phyloP scores from a whole-genome alignment of 2,329 filamentous ascomycete species.

The Paecilomyces variotii region DNA sequence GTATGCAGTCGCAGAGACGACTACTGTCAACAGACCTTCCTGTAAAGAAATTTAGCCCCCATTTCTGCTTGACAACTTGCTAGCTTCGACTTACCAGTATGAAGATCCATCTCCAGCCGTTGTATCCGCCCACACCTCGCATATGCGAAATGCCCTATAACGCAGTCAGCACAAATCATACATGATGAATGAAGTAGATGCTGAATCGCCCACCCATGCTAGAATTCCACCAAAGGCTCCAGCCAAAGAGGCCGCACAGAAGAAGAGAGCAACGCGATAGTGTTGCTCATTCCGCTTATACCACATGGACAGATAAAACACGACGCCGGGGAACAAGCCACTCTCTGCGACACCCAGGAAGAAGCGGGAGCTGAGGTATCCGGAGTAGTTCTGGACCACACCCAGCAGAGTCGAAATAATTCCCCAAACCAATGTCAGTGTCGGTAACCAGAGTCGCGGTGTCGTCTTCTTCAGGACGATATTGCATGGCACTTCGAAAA shows the following conservation, averaged over 20 bases:
- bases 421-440: constrained; percentile 44
- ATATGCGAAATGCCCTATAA: constrained; percentile 41
- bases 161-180: constrained; percentile 9
- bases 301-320: constrained; percentile 56
- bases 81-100: constrained; percentile 38
- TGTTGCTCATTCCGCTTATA: constrained; percentile 53
- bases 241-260: constrained; percentile 49
- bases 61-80: not conserved
- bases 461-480: constrained; percentile 32
- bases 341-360: constrained; percentile 46
- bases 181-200: not conserved
- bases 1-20: constrained; percentile 33
- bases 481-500: constrained; percentile 37
- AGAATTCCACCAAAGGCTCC: constrained; percentile 56
- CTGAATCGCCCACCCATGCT: constrained; percentile 34
- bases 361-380: constrained; percentile 42
- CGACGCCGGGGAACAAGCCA: constrained; percentile 47
- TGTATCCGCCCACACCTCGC: constrained; percentile 39
- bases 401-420: constrained; percentile 44
- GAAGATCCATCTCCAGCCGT: constrained; percentile 59
- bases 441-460: constrained; percentile 11
- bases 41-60: constrained; percentile 21
- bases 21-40: constrained; percentile 63
- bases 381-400: constrained; percentile 40
- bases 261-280: constrained; percentile 53